A percentile compares a stretch with the other conserved stretches of the same genome.
These are phyloP conservation scores for Brassica hybrid DNA, from an alignment of 441 rosid species.

Conservation along the genomic window DNA sequence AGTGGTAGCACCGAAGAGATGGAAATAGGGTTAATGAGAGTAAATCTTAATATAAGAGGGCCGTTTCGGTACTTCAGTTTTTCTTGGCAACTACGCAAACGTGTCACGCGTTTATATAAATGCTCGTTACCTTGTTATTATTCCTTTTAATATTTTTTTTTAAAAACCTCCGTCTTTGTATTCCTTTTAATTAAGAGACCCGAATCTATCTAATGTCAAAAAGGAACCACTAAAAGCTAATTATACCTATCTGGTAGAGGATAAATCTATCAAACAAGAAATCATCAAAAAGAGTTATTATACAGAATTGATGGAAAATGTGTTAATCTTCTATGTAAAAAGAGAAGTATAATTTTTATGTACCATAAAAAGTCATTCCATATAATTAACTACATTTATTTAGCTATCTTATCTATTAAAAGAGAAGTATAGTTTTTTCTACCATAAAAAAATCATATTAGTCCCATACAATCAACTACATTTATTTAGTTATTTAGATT, in stretches of 20 bases:
- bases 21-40: slow-evolving; percentile 13
- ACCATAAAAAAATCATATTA: too few relatives aligned
- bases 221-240: background rate
- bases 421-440: too few relatives aligned
- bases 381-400: too few relatives aligned
- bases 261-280: background rate
- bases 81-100: slow-evolving; percentile 29
- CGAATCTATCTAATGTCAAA: background rate
- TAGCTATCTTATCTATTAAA: too few relatives aligned
- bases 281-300: background rate
- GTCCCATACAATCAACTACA: too few relatives aligned
- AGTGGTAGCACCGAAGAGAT: background rate
- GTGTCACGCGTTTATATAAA: slow-evolving; percentile 33
- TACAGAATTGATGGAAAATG: background rate
- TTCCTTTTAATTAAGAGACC: background rate
- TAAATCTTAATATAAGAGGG: background rate
- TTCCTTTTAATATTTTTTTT: background rate
- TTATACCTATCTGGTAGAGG: background rate
- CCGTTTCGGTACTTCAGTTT: background rate
- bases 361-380: too few relatives aligned
- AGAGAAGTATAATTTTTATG: too few relatives aligned
- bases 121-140: background rate
- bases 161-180: background rate
- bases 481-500: too few relatives aligned
- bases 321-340: too few relatives aligned